A percentile compares a stretch with the other conserved stretches of the same genome.
phyloP scores from a whole-genome alignment of 108 stramenopile species.

The Stephanodiscus triporus region DNA sequence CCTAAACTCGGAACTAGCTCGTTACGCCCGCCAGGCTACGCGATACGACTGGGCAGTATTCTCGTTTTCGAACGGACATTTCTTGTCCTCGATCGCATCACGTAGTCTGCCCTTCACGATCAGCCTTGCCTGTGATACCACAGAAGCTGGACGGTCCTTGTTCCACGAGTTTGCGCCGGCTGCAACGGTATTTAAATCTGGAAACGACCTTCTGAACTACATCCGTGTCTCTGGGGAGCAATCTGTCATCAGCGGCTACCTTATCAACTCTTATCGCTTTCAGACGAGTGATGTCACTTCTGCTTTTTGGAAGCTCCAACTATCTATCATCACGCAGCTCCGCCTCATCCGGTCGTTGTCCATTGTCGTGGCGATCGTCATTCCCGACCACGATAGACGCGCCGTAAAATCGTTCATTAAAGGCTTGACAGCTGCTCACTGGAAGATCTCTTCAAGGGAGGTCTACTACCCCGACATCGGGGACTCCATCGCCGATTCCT shows the following conservation, averaged over 20 bases:
- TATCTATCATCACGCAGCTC: neutral
- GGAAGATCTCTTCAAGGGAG: neutral
- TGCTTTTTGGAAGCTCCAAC: slow-evolving; percentile 1
- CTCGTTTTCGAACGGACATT: slow-evolving; percentile 12
- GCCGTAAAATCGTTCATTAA: neutral
- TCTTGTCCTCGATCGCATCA: neutral
- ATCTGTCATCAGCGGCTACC: slow-evolving; percentile 1
- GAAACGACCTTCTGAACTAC: neutral
- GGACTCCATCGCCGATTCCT: neutral
- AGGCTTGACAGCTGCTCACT: neutral
- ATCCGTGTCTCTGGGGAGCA: neutral
- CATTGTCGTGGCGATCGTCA: neutral
- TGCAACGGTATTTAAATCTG: neutral
- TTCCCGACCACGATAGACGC: neutral
- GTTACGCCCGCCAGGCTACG: neutral
- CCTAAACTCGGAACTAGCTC: neutral
- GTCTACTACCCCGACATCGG: neutral
- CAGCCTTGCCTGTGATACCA: neutral
- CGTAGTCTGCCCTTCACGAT: neutral
- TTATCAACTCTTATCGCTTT: slow-evolving; percentile 12
- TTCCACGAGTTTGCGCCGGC: neutral
- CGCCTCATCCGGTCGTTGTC: neutral
- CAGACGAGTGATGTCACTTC: neutral
- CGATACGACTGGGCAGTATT: neutral
- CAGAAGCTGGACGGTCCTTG: neutral